Evolutionary conservation across 768 basidiomycete genomes (phyloP), one percentile per base, ranked within the genome.

Genomic region (Lentinula guzmanii): DNA sequence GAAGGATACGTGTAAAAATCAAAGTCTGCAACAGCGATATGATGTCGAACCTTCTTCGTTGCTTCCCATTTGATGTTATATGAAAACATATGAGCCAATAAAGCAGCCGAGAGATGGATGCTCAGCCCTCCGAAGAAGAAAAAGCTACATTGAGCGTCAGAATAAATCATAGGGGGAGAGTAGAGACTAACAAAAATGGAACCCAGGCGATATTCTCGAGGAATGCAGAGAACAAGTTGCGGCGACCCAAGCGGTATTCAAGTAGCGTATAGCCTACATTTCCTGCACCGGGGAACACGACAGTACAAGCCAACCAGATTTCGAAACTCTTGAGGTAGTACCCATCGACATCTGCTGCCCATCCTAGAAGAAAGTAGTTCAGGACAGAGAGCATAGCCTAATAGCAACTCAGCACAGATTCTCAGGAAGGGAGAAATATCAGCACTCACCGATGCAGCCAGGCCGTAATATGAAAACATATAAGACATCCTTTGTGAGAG

Each of bases 51-150:
- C 74, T 92, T 91, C 66, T 83, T 83, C 4, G 90, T 92, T 5
- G 89, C 85, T 24, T 84, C 82, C 91, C 90, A 92, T 9, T 82
- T 82, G 67, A 89, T 89, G 71, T 90, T 86, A 74, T 87, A 89
- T 5, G 86, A 88, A 72, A 90, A 87, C 73, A 88, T 61, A 65
- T 90, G 87, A 1, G 88, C 85, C 21, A 89, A 76, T 37, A 90
- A 75, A 1, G 88, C 84, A 28, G 80, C 79, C 33, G 80, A 76
- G 43, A 92, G 77, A 61, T 90, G 90, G 63, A 90, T 81, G 60
- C 86, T 86, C 53, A 93, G 76, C 1, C 90, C 89, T 28, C 85
- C 84, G 66, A 90, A 90, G 80, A 90, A 89, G 76, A 90, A 87
- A 77, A 87, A 87, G 76, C 87, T 89, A 65, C 2, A 53, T 41